A percentile compares a stretch with the other conserved stretches of the same genome.
These are phyloP conservation scores for Penicillium paneum DNA, from an alignment of 2,329 filamentous ascomycete species.

Conservation along the genomic window DNA sequence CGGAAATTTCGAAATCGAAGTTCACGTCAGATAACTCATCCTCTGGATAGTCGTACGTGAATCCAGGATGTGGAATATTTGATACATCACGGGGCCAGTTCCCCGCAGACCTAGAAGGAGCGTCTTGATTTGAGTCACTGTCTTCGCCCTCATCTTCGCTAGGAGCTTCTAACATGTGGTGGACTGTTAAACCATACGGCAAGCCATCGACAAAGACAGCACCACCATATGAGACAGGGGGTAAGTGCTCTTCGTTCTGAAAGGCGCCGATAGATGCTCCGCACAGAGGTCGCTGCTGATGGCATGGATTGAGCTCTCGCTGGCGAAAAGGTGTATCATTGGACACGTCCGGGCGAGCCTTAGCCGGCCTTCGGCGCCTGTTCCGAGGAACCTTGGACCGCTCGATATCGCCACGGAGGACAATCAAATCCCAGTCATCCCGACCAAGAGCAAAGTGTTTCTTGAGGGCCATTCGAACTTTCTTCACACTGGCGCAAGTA, in stretches of 20 bases:
- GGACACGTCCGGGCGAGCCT: conserved; percentile 26
- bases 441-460: conserved; percentile 57
- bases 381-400: conserved; percentile 52
- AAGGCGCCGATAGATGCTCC: conserved; percentile 93
- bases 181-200: conserved; percentile 91
- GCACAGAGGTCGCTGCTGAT: conserved; percentile 74
- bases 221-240: conserved; percentile 87
- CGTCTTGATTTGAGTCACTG: conserved; percentile 41
- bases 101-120: conserved; percentile 47
- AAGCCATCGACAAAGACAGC: conserved; percentile 79
- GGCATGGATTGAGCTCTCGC: conserved; percentile 62
- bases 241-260: conserved; percentile 77
- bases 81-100: conserved; percentile 30
- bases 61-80: conserved; percentile 27
- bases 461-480: conserved; percentile 57
- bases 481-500: conserved; percentile 58
- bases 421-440: conserved; percentile 57
- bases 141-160: conserved; percentile 55
- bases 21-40: conserved; percentile 38
- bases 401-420: conserved; percentile 58
- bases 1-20: conserved; percentile 52
- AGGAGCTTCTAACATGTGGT: conserved; percentile 81
- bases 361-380: conserved; percentile 39
- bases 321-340: conserved; percentile 28
- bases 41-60: conserved; percentile 39